A percentile compares a stretch with the other conserved stretches of the same genome.
These are phyloP conservation scores for Akebia trifoliata DNA, from an alignment of 164 flowering plant species.

Conservation along the genomic window DNA sequence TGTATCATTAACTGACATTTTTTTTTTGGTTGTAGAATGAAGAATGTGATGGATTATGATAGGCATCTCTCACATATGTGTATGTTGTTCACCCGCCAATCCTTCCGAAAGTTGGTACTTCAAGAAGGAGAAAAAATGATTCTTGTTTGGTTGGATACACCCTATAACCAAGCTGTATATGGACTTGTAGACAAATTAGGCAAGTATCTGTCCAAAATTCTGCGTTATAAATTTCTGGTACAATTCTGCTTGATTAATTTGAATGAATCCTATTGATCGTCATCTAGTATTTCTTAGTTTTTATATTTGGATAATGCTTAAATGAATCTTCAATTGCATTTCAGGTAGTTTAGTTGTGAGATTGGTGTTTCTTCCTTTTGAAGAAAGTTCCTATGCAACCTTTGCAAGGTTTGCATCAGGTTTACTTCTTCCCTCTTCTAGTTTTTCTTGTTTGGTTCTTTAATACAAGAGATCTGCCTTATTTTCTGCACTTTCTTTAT, in stretches of 20 bases:
- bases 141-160: slow-evolving; percentile 86
- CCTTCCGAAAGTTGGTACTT: slow-evolving; percentile 74
- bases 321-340: slow-evolving; percentile 2
- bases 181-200: slow-evolving; percentile 97
- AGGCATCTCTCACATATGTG: slow-evolving; percentile 67
- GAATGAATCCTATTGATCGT: neutral
- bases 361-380: slow-evolving; percentile 90
- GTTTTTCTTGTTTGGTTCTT: neutral
- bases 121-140: slow-evolving; percentile 97
- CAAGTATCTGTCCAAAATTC: slow-evolving; percentile 12
- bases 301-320: neutral
- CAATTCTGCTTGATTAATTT: neutral
- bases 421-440: slow-evolving; percentile 29
- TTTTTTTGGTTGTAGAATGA: slow-evolving; percentile 35
- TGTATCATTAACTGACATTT: neutral
- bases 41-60: slow-evolving; percentile 46
- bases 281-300: neutral
- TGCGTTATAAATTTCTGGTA: neutral
- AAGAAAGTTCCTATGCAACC: slow-evolving; percentile 90
- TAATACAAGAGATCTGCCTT: neutral
- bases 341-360: slow-evolving; percentile 96
- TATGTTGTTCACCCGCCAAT: slow-evolving; percentile 67
- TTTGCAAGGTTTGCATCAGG: slow-evolving; percentile 97
- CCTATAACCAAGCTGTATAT: slow-evolving; percentile 94
- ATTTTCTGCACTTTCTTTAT: neutral